Evolutionary conservation across 371 early-diverging fungal genomes (phyloP).

Genomic region (Nosema muscidifuracis): DNA sequence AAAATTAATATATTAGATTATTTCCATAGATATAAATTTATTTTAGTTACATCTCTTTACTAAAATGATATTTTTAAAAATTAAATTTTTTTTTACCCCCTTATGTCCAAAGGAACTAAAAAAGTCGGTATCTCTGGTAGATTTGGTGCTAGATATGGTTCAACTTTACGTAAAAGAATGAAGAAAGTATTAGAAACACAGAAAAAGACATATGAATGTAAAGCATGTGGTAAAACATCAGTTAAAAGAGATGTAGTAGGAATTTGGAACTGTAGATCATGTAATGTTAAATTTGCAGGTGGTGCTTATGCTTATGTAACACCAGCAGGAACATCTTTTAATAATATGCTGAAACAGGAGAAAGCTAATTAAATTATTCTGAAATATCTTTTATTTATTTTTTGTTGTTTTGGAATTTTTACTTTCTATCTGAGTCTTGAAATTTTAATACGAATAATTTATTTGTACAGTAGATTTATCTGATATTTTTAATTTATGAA

Average conservation of each 20-base stretch:
- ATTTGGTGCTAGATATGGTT: slow-evolving; percentile 99
- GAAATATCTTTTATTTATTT: too few relatives aligned
- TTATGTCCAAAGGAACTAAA: slow-evolving; percentile 78
- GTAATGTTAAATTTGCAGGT: slow-evolving; percentile 89
- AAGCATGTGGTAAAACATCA: slow-evolving; percentile 93
- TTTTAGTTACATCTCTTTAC: too few relatives aligned
- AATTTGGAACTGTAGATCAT: slow-evolving; percentile 97
- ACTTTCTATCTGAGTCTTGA: too few relatives aligned
- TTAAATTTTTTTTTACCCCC: slow-evolving; percentile 39
- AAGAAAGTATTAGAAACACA: slow-evolving; percentile 99
- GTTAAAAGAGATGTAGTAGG: slow-evolving; percentile 93
- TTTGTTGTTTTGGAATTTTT: too few relatives aligned
- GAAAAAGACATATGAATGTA: slow-evolving; percentile 95
- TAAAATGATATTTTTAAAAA: background rate
- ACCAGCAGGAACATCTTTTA: slow-evolving; percentile 55
- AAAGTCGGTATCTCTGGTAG: slow-evolving; percentile 99
- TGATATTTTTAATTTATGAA: too few relatives aligned
- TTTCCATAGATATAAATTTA: too few relatives aligned
- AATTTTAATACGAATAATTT: too few relatives aligned
- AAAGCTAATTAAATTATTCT: slow-evolving; percentile 25
- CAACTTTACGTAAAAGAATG: slow-evolving; percentile 96
- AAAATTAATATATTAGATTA: too few relatives aligned
- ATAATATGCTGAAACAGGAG: slow-evolving; percentile 33
- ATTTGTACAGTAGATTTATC: too few relatives aligned
- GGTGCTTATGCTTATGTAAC: slow-evolving; percentile 87